Evolutionary conservation across 208 protist species (phyloP).

Genomic region (Leishmania guyanensis): DNA sequence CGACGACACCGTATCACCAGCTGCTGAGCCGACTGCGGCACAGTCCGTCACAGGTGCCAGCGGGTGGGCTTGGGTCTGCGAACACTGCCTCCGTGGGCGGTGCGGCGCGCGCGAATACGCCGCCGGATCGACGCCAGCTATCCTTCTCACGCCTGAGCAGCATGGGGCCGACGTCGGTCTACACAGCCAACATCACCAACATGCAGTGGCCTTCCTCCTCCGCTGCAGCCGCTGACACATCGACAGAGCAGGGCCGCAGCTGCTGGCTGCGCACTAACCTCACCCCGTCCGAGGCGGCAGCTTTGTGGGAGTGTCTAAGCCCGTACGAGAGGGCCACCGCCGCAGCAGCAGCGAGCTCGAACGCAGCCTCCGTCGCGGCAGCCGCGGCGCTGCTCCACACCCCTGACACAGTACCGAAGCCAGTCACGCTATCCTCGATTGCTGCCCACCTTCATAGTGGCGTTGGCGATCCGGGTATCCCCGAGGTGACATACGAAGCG

Average conservation of each 20-base stretch:
- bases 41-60: slow-evolving; percentile 20
- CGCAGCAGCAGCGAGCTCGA: slow-evolving; percentile 1
- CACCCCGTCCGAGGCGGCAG: slow-evolving; percentile 7
- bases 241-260: background rate
- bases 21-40: slow-evolving; percentile 30
- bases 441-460: slow-evolving; percentile 24
- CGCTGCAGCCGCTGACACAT: background rate
- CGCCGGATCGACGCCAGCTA: slow-evolving; percentile 4
- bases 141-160: background rate
- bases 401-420: slow-evolving; percentile 25
- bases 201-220: background rate
- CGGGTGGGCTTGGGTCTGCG: background rate
- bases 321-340: slow-evolving; percentile 17
- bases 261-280: slow-evolving; percentile 4
- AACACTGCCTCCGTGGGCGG: background rate
- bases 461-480: background rate
- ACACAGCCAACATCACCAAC: slow-evolving; percentile 15
- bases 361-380: background rate
- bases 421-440: slow-evolving; percentile 30
- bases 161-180: slow-evolving; percentile 9
- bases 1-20: slow-evolving; percentile 29
- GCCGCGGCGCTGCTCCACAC: slow-evolving; percentile 12
- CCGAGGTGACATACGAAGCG: background rate
- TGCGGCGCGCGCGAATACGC: slow-evolving; percentile 15
- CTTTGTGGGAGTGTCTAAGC: slow-evolving; percentile 26